Conservation (phyloP, 148 eudicot species). For the Oxyria digyna region DNA sequence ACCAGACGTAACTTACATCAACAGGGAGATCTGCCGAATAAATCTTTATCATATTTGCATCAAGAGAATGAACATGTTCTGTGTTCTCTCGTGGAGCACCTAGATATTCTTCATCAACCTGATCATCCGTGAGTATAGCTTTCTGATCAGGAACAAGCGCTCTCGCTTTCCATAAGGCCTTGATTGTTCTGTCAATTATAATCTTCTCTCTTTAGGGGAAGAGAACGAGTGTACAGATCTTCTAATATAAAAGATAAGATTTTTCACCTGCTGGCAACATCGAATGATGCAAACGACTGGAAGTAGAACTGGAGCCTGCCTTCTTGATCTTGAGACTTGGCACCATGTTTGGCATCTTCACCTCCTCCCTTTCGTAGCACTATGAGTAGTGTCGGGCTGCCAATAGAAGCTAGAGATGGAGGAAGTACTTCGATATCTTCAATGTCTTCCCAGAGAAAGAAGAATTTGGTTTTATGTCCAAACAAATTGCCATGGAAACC, state of each 20-base stretch:
- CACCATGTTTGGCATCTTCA: constrained; percentile 67
- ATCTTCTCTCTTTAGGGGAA: background rate
- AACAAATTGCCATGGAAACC: constrained; percentile 81
- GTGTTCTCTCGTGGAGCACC: constrained; percentile 22
- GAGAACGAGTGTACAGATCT: background rate
- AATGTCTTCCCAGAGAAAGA: constrained; percentile 81
- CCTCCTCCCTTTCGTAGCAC: constrained; percentile 65
- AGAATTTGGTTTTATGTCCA: constrained; percentile 70
- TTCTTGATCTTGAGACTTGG: constrained; percentile 56
- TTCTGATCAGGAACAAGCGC: constrained; percentile 49
- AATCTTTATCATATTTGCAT: constrained; percentile 44
- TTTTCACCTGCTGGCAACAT: constrained; percentile 60
- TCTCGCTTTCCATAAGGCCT: constrained; percentile 76
- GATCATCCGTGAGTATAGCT: constrained; percentile 40
- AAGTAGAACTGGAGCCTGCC: constrained; percentile 77
- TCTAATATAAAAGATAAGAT: background rate
- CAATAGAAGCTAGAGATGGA: constrained; percentile 56
- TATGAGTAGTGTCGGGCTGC: constrained; percentile 63
- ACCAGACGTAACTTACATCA: constrained; percentile 29
- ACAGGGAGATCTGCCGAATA: constrained; percentile 50
- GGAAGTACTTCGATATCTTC: constrained; percentile 67
- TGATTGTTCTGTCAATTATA: constrained; percentile 50
- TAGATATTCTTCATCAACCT: constrained; percentile 37
- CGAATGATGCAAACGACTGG: constrained; percentile 68
- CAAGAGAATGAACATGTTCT: constrained; percentile 28